These are phyloP conservation scores for Bromus sterilis DNA, from an alignment of 176 grass and related monocot genomes.

Conservation along the genomic window DNA sequence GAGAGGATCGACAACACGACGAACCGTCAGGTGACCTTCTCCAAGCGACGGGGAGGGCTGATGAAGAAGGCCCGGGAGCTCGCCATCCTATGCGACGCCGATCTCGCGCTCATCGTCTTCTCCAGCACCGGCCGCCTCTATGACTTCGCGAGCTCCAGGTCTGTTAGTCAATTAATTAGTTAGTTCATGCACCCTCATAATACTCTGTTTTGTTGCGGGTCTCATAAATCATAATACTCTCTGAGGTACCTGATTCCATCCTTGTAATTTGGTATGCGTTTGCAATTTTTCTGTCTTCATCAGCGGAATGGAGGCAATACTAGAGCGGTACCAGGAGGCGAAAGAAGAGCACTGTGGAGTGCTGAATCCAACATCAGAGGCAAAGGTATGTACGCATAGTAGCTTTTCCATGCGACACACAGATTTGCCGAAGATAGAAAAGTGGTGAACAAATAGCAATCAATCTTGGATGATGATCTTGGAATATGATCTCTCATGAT, in stretches of 20 bases:
- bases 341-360: slow-evolving; percentile 11
- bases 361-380: slow-evolving; percentile 21
- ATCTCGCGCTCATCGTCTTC: slow-evolving; percentile 21
- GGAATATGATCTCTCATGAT: background rate
- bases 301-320: slow-evolving; percentile 24
- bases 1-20: slow-evolving; percentile 19
- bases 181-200: background rate
- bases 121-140: slow-evolving; percentile 24
- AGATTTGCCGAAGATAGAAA: background rate
- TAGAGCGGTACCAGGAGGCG: slow-evolving; percentile 21
- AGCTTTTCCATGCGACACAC: background rate
- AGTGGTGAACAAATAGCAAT: background rate
- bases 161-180: background rate
- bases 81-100: slow-evolving; percentile 5
- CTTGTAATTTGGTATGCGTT: background rate
- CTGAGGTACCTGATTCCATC: background rate
- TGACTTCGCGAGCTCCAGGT: slow-evolving; percentile 14
- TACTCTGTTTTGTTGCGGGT: too few species aligned
- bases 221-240: too few species aligned
- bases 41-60: slow-evolving; percentile 23
- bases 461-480: background rate
- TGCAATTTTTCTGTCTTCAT: background rate
- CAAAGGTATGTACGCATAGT: slow-evolving; percentile 10
- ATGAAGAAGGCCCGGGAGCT: slow-evolving; percentile 28
- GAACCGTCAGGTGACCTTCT: slow-evolving; percentile 26